Percentiles rank a stretch among this genome's conserved stretches.
phyloP scores from a whole-genome alignment of 345 rosid species.

The Adansonia digitata region DNA sequence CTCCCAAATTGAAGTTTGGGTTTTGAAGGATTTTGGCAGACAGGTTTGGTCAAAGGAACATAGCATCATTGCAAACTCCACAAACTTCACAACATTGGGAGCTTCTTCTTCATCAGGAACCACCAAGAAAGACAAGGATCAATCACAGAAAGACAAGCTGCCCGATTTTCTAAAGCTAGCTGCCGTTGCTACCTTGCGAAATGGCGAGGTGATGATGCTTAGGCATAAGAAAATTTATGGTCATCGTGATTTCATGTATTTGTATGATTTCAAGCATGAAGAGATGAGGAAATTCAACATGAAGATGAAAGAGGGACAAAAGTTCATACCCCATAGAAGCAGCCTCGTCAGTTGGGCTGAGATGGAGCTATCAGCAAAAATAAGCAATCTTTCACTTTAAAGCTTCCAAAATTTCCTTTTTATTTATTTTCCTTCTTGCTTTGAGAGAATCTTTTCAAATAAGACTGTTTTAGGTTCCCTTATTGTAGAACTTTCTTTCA shows the following conservation, averaged over 20 bases:
- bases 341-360: neutral
- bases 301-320: neutral
- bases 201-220: constrained; percentile 6
- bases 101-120: neutral
- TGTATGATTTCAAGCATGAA: neutral
- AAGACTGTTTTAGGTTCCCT: too few species aligned
- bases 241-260: neutral
- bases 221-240: neutral
- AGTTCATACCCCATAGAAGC: constrained; percentile 7
- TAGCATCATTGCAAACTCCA: neutral
- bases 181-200: neutral
- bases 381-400: too few species aligned
- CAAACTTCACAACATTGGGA: neutral
- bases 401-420: too few species aligned
- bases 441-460: too few species aligned
- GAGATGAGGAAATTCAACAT: neutral
- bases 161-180: neutral
- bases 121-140: too few species aligned
- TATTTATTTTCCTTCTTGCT: too few species aligned
- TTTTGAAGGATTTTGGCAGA: constrained; percentile 8
- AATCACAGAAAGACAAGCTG: neutral
- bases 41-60: constrained; percentile 14
- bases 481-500: too few species aligned
- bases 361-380: neutral
- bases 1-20: constrained; percentile 6